Percentiles rank a stretch among this genome's conserved stretches.
phyloP scores from a whole-genome alignment of 1,284 basidiomycete genomes.

The Puccinia triticina region DNA sequence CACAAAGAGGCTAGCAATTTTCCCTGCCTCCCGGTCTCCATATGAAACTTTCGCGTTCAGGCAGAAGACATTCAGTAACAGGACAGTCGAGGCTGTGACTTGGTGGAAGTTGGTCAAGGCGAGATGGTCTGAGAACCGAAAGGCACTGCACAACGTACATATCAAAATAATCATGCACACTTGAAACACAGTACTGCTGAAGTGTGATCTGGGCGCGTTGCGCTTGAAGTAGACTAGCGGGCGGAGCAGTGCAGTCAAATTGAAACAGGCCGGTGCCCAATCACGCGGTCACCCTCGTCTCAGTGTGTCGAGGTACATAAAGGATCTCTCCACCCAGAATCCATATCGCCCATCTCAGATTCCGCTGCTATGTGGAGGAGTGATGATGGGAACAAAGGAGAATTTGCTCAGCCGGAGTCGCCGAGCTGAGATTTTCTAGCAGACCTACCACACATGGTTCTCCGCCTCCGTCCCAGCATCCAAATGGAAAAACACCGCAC shows the following conservation, averaged over 20 bases:
- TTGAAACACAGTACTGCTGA: too few relatives aligned
- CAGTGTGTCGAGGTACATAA: not conserved
- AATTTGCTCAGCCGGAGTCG: not conserved
- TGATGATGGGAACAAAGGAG: not conserved
- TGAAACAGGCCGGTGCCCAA: not conserved
- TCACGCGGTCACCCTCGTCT: not conserved
- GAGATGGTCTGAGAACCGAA: not conserved
- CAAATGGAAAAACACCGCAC: too few relatives aligned
- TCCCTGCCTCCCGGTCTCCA: not conserved
- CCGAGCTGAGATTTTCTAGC: too few relatives aligned
- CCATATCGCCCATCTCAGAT: not conserved
- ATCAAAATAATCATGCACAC: not conserved
- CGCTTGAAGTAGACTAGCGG: too few relatives aligned
- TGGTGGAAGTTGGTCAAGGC: not conserved
- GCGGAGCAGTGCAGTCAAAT: too few relatives aligned
- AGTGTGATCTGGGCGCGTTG: too few relatives aligned
- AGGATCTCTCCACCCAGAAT: not conserved
- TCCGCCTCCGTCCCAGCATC: too few relatives aligned
- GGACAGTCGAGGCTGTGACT: not conserved
- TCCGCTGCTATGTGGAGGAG: not conserved
- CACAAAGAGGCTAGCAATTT: not conserved
- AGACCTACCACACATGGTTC: too few relatives aligned
- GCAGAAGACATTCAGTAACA: not conserved
- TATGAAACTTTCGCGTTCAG: not conserved
- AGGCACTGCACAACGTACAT: not conserved